phyloP scores from a whole-genome alignment of 1,284 basidiomycete genomes.

The Leccinum solheimii region DNA sequence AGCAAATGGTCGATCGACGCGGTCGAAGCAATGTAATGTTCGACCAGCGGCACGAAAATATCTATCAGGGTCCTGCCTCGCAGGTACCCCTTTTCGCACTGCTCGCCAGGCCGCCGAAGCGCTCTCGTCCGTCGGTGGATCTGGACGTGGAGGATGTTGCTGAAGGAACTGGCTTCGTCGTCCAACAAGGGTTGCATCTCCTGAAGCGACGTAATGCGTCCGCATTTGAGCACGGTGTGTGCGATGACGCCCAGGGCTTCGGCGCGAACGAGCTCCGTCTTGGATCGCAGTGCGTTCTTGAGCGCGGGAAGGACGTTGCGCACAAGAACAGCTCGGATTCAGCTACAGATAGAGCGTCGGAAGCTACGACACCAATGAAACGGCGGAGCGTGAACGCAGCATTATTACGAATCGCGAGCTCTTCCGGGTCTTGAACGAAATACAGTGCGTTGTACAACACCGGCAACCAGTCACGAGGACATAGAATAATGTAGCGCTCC shows the following conservation, averaged over 20 bases:
- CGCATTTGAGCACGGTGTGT: conserved; percentile 70
- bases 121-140: conserved; percentile 89
- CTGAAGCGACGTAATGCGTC: conserved; percentile 58
- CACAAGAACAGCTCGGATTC: conserved; percentile 55
- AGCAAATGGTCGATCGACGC: conserved; percentile 86
- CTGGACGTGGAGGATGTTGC: conserved; percentile 95
- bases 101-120: conserved; percentile 81
- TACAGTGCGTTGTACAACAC: conserved; percentile 83
- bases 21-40: conserved; percentile 76
- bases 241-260: conserved; percentile 86
- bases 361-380: conserved; percentile 64
- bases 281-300: conserved; percentile 80
- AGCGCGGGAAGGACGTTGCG: conserved; percentile 78
- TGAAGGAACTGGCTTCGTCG: conserved; percentile 96
- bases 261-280: conserved; percentile 82
- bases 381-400: conserved; percentile 77
- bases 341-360: conserved; percentile 20
- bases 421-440: conserved; percentile 88
- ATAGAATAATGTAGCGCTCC: conserved; percentile 49
- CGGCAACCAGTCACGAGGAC: conserved; percentile 75
- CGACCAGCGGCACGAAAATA: conserved; percentile 85
- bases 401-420: conserved; percentile 86
- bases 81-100: conserved; percentile 70
- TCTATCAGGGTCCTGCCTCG: conserved; percentile 77
- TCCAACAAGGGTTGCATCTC: conserved; percentile 89